phyloP scores from a whole-genome alignment of 306 rosid genomes.

The Fragaria ananassa region DNA sequence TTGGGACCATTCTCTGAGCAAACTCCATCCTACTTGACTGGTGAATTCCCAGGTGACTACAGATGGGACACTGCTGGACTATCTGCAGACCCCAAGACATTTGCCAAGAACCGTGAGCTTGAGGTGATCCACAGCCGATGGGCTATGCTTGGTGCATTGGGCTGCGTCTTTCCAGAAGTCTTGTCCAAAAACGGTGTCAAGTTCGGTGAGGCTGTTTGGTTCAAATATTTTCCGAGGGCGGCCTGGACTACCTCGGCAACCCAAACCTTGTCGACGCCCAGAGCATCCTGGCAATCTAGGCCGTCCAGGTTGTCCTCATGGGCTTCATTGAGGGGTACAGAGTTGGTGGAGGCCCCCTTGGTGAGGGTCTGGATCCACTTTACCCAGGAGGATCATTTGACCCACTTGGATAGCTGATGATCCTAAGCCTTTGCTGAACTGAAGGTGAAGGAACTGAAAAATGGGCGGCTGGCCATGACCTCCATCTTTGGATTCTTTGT shows the following conservation, averaged over 20 bases:
- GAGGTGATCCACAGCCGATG: constrained; percentile 1
- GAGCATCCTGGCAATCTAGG: background rate
- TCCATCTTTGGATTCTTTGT: background rate
- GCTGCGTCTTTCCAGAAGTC: background rate
- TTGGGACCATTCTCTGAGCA: constrained; percentile 1
- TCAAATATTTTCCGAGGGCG: background rate
- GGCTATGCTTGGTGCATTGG: background rate
- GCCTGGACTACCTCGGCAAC: background rate
- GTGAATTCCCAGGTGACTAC: background rate
- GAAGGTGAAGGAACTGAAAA: background rate
- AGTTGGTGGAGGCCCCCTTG: background rate
- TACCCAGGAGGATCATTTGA: background rate
- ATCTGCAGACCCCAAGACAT: background rate
- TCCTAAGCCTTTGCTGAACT: background rate
- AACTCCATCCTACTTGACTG: background rate
- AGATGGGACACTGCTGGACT: constrained; percentile 5
- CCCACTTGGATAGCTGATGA: background rate
- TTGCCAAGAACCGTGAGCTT: background rate
- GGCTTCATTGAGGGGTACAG: background rate
- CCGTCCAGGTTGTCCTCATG: background rate
- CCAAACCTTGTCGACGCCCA: background rate
- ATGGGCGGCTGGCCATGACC: background rate
- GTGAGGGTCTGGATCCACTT: background rate
- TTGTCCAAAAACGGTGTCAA: background rate
- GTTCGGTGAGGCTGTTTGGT: background rate